Percentiles rank a stretch among this genome's conserved stretches.
phyloP scores from a whole-genome alignment of 73 alveolate genomes.

The Paramecium sexaurelia region DNA sequence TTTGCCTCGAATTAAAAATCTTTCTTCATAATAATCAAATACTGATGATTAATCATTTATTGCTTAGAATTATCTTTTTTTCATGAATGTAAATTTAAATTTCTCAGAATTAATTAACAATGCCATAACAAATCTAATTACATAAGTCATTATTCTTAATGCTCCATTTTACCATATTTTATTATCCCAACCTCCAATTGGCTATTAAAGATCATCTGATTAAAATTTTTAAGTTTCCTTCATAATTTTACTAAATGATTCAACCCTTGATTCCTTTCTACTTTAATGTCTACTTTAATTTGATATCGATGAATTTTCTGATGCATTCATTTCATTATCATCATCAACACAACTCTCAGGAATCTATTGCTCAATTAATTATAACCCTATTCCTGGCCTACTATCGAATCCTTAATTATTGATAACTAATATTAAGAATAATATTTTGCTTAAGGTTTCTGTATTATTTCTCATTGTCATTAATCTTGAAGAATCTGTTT shows the following conservation, averaged over 20 bases:
- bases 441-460: neutral
- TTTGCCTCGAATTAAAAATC: constrained; percentile 1
- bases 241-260: neutral
- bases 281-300: neutral
- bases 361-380: neutral
- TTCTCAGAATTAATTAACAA: constrained; percentile 27
- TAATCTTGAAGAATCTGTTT: constrained; percentile 10
- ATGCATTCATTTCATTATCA: neutral
- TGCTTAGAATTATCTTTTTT: constrained; percentile 1
- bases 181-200: constrained; percentile 41
- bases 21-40: neutral
- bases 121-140: neutral
- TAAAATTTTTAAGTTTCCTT: neutral
- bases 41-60: neutral
- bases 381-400: neutral
- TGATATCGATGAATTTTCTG: neutral
- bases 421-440: neutral
- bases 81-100: constrained; percentile 41
- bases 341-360: constrained; percentile 27
- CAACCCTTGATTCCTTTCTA: neutral
- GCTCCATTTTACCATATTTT: constrained; percentile 24
- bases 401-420: neutral
- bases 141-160: constrained; percentile 39
- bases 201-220: neutral
- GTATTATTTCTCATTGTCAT: constrained; percentile 40